Evolutionary conservation across 1,139 yeast genomes (phyloP), one percentile per base, ranked within the genome.

Genomic region (Tardiomyces blankii): DNA sequence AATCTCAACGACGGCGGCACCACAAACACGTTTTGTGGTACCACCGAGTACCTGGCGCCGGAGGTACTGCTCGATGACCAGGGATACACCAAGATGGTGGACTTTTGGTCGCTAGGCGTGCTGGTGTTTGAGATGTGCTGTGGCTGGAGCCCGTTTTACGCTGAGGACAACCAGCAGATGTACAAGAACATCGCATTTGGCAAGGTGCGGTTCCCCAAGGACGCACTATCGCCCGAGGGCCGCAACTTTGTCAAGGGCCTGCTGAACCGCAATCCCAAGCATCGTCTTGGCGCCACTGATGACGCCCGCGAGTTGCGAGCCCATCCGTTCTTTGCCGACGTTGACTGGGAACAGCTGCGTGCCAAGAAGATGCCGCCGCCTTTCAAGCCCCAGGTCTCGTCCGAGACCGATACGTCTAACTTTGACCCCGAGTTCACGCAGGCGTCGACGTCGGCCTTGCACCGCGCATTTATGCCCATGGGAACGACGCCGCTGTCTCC

Each of bases 31-130:
- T 91, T 91, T 68, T 93, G 98, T 70, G 99, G 99, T 58, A 91
- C 99, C 1, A 98, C 99, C 0, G 98, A 91, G 63, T 87, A 91
- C 58, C 91, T 91, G 96, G 99, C 98, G 1, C 99, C 99, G 0
- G 99, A 91, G 66, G 89, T 91, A 56, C 35, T 30, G 16, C 74
- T 93, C 59, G 80, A 86, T 48, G 97, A 93, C 47, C 95, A 88
- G 64, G 83, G 82, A 50, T 91, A 91, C 60, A 93, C 88, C 44
- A 78, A 95, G 57, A 84, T 93, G 42, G 98, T 91, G 46, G 99
- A 91, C 66, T 93, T 98, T 98, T 91, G 98, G 98, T 97, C 98
- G 0, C 87, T 89, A 71, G 99, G 99, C 46, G 97, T 93, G 33
- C 72, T 91, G 53, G 71, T 93, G 51, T 91, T 89, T 67, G 98